phyloP scores from a whole-genome alignment of 2,329 filamentous ascomycete genomes.

The Sclerotinia nivalis region DNA sequence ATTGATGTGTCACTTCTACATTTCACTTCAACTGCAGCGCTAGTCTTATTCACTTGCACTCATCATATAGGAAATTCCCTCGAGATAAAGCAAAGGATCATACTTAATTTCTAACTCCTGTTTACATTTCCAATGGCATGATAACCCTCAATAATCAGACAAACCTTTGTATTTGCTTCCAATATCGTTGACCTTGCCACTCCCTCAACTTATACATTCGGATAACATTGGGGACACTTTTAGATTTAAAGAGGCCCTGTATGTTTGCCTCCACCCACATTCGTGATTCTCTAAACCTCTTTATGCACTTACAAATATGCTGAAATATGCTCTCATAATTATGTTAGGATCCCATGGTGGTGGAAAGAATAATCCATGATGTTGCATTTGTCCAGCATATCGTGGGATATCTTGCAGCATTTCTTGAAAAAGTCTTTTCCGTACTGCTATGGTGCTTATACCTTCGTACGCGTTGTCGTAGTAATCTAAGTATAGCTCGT shows the following conservation, averaged over 20 bases:
- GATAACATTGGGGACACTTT: too few species aligned
- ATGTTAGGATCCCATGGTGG: not conserved
- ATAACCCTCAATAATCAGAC: not conserved
- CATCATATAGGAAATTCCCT: not conserved
- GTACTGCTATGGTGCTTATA: not conserved
- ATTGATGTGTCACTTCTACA: not conserved
- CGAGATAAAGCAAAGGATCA: not conserved
- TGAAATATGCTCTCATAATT: not conserved
- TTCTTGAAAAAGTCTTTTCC: not conserved
- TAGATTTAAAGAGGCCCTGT: not conserved
- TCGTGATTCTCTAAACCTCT: not conserved
- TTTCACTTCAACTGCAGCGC: not conserved
- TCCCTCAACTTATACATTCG: not conserved
- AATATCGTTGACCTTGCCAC: not conserved
- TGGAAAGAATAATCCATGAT: not conserved
- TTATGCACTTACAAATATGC: not conserved
- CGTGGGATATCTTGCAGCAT: not conserved
- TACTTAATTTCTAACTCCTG: not conserved
- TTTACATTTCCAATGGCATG: not conserved
- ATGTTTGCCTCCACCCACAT: not conserved
- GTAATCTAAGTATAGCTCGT: not conserved
- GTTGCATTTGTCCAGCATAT: not conserved
- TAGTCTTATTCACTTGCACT: not conserved
- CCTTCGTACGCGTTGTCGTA: not conserved
- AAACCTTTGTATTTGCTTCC: not conserved